phyloP scores from a whole-genome alignment of 1,284 basidiomycete genomes.

The Microbotryomycetes sp. region DNA sequence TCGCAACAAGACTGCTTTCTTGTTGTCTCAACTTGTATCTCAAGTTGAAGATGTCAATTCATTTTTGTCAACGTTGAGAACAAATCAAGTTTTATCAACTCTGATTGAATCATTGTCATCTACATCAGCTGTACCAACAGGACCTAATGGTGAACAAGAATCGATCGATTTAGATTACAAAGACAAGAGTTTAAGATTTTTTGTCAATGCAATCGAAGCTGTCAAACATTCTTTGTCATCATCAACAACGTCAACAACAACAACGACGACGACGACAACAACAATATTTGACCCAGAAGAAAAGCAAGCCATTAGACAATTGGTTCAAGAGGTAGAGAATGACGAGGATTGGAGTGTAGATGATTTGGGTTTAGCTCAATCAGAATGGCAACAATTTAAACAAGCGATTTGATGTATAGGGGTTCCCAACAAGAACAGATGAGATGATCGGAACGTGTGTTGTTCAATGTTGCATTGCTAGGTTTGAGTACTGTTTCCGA shows the following conservation, averaged over 20 bases:
- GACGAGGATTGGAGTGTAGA: constrained; percentile 30
- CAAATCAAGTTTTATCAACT: constrained; percentile 42
- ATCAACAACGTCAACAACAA: not conserved
- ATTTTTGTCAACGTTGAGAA: constrained; percentile 42
- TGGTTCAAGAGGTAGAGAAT: constrained; percentile 40
- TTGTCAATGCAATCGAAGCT: constrained; percentile 42
- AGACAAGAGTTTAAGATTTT: constrained; percentile 66
- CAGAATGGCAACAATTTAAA: constrained; percentile 34
- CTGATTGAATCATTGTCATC: constrained; percentile 32
- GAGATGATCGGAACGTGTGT: too few species aligned
- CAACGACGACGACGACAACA: constrained; percentile 30
- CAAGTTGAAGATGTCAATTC: constrained; percentile 44
- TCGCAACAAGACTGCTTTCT: constrained; percentile 76
- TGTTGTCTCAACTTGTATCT: constrained; percentile 69
- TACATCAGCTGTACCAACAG: constrained; percentile 48
- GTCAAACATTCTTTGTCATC: constrained; percentile 1
- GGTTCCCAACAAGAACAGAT: too few species aligned
- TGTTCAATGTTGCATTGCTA: too few species aligned
- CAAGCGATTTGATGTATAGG: too few species aligned
- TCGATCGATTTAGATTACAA: constrained; percentile 68
- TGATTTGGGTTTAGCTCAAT: constrained; percentile 31
- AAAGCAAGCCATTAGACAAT: constrained; percentile 36
- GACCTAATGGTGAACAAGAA: constrained; percentile 59
- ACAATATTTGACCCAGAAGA: constrained; percentile 40
- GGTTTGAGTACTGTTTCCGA: too few species aligned